Conservation (phyloP, 192 early-diverging fungal genomes). For the Coemansia reversa region DNA sequence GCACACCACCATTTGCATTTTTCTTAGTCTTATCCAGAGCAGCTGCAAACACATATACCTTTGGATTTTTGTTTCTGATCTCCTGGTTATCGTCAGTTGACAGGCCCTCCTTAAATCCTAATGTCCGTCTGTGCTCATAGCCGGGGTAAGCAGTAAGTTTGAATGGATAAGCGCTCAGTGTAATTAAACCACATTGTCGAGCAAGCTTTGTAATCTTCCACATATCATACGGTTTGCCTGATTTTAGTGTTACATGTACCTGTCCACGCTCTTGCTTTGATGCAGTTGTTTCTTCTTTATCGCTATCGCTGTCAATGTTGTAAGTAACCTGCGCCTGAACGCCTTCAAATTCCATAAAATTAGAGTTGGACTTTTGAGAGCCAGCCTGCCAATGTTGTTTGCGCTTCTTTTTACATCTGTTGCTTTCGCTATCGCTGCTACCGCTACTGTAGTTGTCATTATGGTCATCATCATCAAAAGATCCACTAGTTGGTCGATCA, state of each 20-base stretch:
- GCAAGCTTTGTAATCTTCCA: slow-evolving; percentile 85
- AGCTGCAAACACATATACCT: slow-evolving; percentile 70
- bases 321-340: slow-evolving; percentile 31
- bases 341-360: slow-evolving; percentile 41
- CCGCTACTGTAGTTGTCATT: neutral
- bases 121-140: slow-evolving; percentile 90
- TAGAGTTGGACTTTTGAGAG: neutral
- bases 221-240: slow-evolving; percentile 78
- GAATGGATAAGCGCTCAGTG: slow-evolving; percentile 65
- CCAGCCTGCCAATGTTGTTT: neutral
- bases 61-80: slow-evolving; percentile 63
- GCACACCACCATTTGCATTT: neutral
- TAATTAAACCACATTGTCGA: slow-evolving; percentile 61
- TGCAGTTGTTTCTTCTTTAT: neutral
- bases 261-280: slow-evolving; percentile 46
- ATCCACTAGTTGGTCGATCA: neutral
- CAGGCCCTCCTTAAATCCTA: slow-evolving; percentile 86
- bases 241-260: slow-evolving; percentile 85
- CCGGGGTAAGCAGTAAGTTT: slow-evolving; percentile 68
- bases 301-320: slow-evolving; percentile 16
- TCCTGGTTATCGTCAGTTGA: slow-evolving; percentile 77
- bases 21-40: slow-evolving; percentile 5
- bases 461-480: slow-evolving; percentile 3
- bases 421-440: neutral
- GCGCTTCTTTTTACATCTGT: slow-evolving; percentile 14